These are phyloP conservation scores for Rhizomucor miehei DNA, from an alignment of 371 early-diverging fungal species.

Conservation along the genomic window DNA sequence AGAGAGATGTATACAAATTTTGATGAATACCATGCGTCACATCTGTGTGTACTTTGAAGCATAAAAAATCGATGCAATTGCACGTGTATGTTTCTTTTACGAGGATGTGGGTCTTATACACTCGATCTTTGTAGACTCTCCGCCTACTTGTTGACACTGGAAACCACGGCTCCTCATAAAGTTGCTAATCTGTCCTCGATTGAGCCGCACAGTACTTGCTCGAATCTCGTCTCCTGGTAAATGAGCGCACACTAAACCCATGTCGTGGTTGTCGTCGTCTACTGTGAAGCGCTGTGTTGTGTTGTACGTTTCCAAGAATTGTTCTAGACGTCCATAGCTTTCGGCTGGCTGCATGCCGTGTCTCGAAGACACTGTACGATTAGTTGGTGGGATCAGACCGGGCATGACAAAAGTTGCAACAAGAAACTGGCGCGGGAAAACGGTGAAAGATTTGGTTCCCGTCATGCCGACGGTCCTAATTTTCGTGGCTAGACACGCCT, in stretches of 20 bases:
- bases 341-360: conserved; percentile 12
- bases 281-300: conserved; percentile 10
- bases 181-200: conserved; percentile 9
- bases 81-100: too few species aligned
- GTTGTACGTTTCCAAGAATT: conserved; percentile 10
- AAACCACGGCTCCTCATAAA: conserved; percentile 20
- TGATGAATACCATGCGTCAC: too few species aligned
- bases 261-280: conserved; percentile 24
- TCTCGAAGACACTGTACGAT: not conserved
- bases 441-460: too few species aligned
- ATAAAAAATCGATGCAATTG: too few species aligned
- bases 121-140: conserved; percentile 9
- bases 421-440: not conserved
- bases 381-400: not conserved
- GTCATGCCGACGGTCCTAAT: too few species aligned
- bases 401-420: conserved; percentile 2
- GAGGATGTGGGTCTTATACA: conserved; percentile 2
- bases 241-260: conserved; percentile 18
- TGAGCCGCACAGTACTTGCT: conserved; percentile 16
- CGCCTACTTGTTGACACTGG: conserved; percentile 4
- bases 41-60: too few species aligned
- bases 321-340: conserved; percentile 18
- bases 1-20: too few species aligned
- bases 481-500: too few species aligned
- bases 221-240: conserved; percentile 1